Evolutionary conservation across 805 yeast species (phyloP), one percentile per base, ranked within the genome.

Genomic region (Starmera caribaea): DNA sequence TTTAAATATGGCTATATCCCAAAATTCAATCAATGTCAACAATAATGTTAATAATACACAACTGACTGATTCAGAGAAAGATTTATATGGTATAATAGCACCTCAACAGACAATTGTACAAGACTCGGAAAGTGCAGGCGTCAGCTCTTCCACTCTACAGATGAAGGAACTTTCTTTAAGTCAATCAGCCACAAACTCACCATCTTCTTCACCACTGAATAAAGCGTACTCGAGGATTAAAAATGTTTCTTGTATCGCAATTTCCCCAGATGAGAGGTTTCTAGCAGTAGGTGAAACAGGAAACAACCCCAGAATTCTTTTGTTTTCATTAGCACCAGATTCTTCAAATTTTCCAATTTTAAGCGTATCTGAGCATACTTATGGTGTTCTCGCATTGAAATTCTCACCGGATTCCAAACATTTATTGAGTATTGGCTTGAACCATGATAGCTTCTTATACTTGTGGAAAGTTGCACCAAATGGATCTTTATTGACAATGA

Each of bases 221-320:
- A 47, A 42, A 27, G 50, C 51, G 1, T 50, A 41, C 21, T 58
- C 66, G 38, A 62, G 69, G 40, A 73, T 77, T 27, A 61, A 80
- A 41, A 64, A 74, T 1, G 70, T 78, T 30, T 68, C 68, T 35
- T 74, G 83, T 43, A 52, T 80, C n/a, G 73, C 78, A 3, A 58
- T 80, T 5, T 70, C 85, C 0, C 75, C 81, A 0, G 72, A 74
- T 50, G 66, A 63, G 31, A 64, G 57, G 35, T 47, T 74, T 5
- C 54, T 82, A 21, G 87, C 87, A 0, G 74, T 80, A 13, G 90
- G 90, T 3, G 90, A 82, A 51, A 55, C 69, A 0, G 89, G 89
- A 0, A 78, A 77, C 44, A 75, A 70, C 45, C 90, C 90, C 1
- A 62, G 88, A 15, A 66, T 82, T 2, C 57, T 79, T 16, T 47